Base-by-base conservation (phyloP, 1,284 basidiomycete genomes). In the Phylloporus gajari region DNA sequence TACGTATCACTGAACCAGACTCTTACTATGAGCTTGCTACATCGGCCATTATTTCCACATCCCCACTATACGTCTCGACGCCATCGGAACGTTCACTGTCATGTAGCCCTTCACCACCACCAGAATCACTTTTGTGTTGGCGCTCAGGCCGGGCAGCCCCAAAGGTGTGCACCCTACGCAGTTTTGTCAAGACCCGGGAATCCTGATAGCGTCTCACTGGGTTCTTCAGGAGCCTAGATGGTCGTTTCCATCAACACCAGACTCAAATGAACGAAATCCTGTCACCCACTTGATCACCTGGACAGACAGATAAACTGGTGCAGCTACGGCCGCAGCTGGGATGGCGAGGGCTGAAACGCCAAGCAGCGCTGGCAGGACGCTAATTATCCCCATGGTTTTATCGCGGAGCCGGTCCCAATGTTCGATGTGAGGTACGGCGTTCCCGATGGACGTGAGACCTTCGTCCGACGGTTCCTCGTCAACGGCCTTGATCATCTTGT, bases 401-500 rank as follows among this genome's bases (percentile, higher is more conserved):
- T n/a, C n/a, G n/a, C n/a, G n/a, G n/a, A 72, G 70, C 3, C 67
- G 68, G 30, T 69, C 48, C 75, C 68, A 72, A 23, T 77, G 74
- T 17, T 65, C 58, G 5, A 77, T 69, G 21, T 70, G 71, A 4
- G 74, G 72, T 17, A 79, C 32, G 2, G 68, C 12, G 15, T 76
- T 77, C 5, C 72, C 75, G 3, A 76, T 66, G 5, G 74, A 72
- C 69, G 76, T 71, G 38, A 80, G 69, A 32, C 71, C 71, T 5
- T 81, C 77, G 48, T 76, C 73, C 2, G 63, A 74, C 8, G 76
- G 25, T 30, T 78, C 78, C 32, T 62, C 75, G 21, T 80, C 79
- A 38, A 80, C 46, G 0, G 74, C 68, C n/a, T 70, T 72, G n/a
- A n/a, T n/a, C n/a, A 82, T 69, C 61, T 78, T 81, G 32, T 80